Evolutionary conservation across 169 alveolate genomes (phyloP), one percentile per base, ranked within the genome.

Genomic region (Plasmodium relictum): DNA sequence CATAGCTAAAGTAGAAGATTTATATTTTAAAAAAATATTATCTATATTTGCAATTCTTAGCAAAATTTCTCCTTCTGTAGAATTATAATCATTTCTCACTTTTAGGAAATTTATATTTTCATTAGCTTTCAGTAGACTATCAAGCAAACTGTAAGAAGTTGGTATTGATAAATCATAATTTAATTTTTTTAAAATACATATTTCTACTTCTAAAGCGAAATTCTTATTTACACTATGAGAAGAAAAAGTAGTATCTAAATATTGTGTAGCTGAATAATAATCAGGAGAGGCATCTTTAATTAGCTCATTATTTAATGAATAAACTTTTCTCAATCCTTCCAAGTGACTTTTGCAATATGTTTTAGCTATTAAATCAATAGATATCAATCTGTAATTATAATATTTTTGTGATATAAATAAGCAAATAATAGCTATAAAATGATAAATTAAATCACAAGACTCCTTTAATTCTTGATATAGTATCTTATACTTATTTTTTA

Each of bases 281-380:
- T 86, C 92, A n/a, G 86, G 88, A 20, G 92, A 70, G 0, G 74
- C 74, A 48, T 86, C 87, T 26, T 86, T 86, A 16, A 86, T 86
- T 31, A 86, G 24, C 24, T 58, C 88, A 48, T 86, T 70, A 62
- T 86, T 72, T 22, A 31, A 9, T n/a, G 86, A 52, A 45, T 86
- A 86, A 3, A 86, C 87, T 86, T 72, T 71, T 18, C 66, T 45
- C 12, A 86, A 66, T 26, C 92, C 92, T 71, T 86, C 87, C 37
- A 86, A 37, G 24, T 86, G 92, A 22, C 92, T 71, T 54, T 20
- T 70, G 59, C 92, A 86, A 24, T 86, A 86, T 0, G 92, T 59
- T 39, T 50, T 63, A 0, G 92, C 92, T 22, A 86, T 71, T n/a
- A 70, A 56, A 9, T 70, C 87, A 0, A 86, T 86, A 6, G 86